A percentile compares a stretch with the other conserved stretches of the same genome.
phyloP scores from a whole-genome alignment of 2,329 filamentous ascomycete species.

The Achaetomium macrosporum region DNA sequence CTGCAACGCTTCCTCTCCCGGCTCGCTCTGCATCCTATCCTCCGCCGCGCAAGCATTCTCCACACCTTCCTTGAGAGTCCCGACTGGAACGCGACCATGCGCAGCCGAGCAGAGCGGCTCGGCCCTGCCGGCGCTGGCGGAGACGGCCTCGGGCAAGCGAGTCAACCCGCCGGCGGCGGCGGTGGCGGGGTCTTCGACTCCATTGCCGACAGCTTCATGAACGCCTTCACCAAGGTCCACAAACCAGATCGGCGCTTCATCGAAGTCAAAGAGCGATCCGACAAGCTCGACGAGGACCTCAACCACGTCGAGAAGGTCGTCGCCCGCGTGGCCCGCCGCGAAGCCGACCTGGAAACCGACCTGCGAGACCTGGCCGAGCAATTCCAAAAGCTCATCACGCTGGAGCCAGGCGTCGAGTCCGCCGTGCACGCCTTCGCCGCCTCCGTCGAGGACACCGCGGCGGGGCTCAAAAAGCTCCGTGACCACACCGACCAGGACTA shows the following conservation, averaged over 20 bases:
- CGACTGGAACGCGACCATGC: conserved; percentile 98
- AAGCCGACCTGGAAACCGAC: conserved; percentile 81
- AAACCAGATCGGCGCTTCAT: conserved; percentile 92
- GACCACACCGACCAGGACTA: conserved; percentile 96
- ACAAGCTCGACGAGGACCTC: conserved; percentile 92
- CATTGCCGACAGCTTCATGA: conserved; percentile 93
- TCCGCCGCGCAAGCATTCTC: conserved; percentile 76
- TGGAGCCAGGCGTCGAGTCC: conserved; percentile 81
- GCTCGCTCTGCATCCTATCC: conserved; percentile 78
- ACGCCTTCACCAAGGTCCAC: conserved; percentile 94
- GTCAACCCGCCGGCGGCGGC: conserved; percentile 19
- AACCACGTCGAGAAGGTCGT: conserved; percentile 94
- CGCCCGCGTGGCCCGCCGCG: conserved; percentile 77
- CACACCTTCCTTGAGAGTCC: conserved; percentile 85
- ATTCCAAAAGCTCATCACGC: conserved; percentile 84
- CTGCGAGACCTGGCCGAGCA: conserved; percentile 86
- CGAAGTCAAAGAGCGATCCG: conserved; percentile 84
- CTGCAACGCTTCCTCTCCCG: conserved; percentile 86
- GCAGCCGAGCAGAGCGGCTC: conserved; percentile 60
- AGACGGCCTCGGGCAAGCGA: conserved; percentile 32
- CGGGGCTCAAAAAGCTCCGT: conserved; percentile 72
- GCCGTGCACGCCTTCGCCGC: conserved; percentile 81
- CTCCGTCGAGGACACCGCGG: conserved; percentile 75
- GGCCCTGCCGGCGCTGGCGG: conserved; percentile 30
- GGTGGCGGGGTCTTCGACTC: conserved; percentile 80